These are phyloP conservation scores for Mortierella sp. DNA, from an alignment of 371 early-diverging fungal species.

Conservation along the genomic window DNA sequence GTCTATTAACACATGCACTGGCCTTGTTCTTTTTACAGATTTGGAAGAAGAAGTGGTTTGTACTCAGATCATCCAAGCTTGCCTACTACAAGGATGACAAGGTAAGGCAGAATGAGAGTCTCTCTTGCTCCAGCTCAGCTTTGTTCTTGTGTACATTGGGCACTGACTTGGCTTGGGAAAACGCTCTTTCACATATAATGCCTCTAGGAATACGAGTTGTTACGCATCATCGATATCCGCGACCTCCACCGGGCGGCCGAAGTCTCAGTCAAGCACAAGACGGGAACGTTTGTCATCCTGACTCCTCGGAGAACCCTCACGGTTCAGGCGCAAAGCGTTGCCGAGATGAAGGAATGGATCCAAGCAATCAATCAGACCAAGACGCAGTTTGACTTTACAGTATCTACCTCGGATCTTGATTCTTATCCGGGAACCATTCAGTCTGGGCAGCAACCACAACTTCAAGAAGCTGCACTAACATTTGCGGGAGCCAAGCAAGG, in stretches of 20 bases:
- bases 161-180: no score
- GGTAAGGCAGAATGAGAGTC: no score
- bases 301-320: slow-evolving; percentile 81
- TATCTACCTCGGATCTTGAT: slow-evolving; percentile 45
- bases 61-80: slow-evolving; percentile 79
- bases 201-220: slow-evolving; percentile 77
- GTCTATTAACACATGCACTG: no score
- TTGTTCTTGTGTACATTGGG: no score
- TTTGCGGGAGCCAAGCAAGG: no score
- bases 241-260: slow-evolving; percentile 80
- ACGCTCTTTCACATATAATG: no score
- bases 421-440: slow-evolving; percentile 33
- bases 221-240: slow-evolving; percentile 76
- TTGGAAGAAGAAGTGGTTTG: slow-evolving; percentile 91
- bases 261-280: slow-evolving; percentile 71
- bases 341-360: slow-evolving; percentile 81
- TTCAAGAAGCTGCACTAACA: not conserved
- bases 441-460: not conserved
- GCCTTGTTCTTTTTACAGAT: slow-evolving; percentile 57
- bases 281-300: slow-evolving; percentile 79
- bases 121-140: no score
- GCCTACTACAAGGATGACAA: slow-evolving; percentile 91
- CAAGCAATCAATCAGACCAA: slow-evolving; percentile 64
- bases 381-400: slow-evolving; percentile 50
- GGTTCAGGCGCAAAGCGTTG: slow-evolving; percentile 69